Base-by-base conservation (phyloP, 805 yeast genomes). In the Barnettozyma siamensis region DNA sequence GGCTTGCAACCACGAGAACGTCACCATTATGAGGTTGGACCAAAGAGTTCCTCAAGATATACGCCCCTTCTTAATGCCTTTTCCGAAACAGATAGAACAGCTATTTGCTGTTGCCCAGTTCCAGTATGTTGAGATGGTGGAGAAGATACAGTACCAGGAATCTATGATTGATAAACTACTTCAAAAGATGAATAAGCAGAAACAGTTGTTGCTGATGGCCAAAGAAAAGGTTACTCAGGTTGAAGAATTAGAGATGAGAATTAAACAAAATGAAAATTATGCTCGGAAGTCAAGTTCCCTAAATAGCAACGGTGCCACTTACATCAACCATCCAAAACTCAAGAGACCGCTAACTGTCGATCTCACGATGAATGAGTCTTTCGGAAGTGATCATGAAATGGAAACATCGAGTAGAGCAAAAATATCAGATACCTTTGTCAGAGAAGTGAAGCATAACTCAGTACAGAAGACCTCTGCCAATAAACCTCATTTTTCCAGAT, bases 31-130 rank as follows among this genome's bases (percentile, higher is more conserved):
- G 12, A 47, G 30, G 30, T 33, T 54, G 4, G 55, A 53, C 33
- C 27, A 36, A 17, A 35, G 47, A 20, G 42, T 54, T 4, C 54
- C 56, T 3, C 32, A 13, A n/a, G 58, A 52, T 31, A 44, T 52
- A 1, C 45, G 43, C 3, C 55, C 54, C 0, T 54, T 47, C 41
- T 47, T 54, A 28, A 50, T 42, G 0, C 58, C 58, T 2, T 45
- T 51, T 33, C 57, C 56, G 2, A 33, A 34, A 9, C 57, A 53
- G 18, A 45, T 51, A 1, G 57, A 54, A 32, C 55, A 51, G 37
- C 33, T 54, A 33, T 49, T 49, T 40, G 55, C 55, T 0, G 40
- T 48, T 2, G 47, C 54, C 3, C 53, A 49, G 40, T 54, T 54
- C 40, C 58, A 54, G 27, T 51, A 47, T 28, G 44, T 48, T 27